Evolutionary conservation across 169 alveolate species (phyloP), one percentile per base, ranked within the genome.

Genomic region (Babesia ovis): DNA sequence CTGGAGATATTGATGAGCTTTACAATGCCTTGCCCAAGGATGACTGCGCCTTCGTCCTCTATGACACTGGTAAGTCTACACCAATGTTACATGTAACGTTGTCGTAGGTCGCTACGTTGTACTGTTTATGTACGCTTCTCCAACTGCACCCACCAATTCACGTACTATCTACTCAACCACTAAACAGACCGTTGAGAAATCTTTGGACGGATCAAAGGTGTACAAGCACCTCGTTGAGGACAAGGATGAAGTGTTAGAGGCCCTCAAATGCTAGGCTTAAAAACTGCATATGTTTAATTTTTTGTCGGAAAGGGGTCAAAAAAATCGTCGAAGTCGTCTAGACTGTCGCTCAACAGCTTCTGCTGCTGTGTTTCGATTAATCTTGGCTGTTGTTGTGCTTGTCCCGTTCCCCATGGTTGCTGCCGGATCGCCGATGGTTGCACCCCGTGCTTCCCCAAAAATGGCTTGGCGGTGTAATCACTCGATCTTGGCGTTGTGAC

Each of bases 111-210:
- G 77, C 77, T 70, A 83, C 72, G 83, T 88, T 25, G 89, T 76
- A 23, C 77, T 88, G 70, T 88, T 88, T 59, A 88, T 88, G 93
- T 88, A 79, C 79, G 93, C 93, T 48, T 51, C 91, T 39, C 83
- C 64, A 25, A 67, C 73, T 39, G 86, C 93, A 11, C 79, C 85
- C 29, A 84, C 93, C 25, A 73, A 87, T 68, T 81, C 86, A 25
- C 80, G 93, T 35, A 88, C 90, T 70, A 84, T 87, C n/a, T 88
- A 88, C 76, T 86, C 93, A 11, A 84, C 93, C 11, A 88, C 91
- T 39, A 88, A 88, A 34, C 91, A 83, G 69, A 85, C 93, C 22
- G 75, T 88, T 23, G 85, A 84, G 70, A 88, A 88, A 75, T 79
- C 86, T 39, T 61, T 88, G 18, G 87, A 77, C 23, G 93, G 93